Percentiles rank a stretch among this genome's conserved stretches.
These are phyloP conservation scores for Nissolia schottii DNA, from an alignment of 306 rosid genomes.

Conservation along the genomic window DNA sequence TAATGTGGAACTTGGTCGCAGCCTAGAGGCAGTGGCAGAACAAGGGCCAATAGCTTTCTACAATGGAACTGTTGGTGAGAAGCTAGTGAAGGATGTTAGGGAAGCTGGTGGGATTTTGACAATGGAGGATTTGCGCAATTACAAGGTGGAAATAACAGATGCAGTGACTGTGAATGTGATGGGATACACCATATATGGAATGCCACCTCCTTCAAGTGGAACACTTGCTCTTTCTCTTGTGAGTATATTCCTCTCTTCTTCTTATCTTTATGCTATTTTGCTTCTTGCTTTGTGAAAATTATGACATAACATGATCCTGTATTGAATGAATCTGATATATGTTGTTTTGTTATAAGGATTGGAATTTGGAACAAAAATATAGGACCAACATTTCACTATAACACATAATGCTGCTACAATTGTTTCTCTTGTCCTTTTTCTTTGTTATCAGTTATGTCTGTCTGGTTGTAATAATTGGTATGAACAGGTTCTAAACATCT, in stretches of 20 bases:
- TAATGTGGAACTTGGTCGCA: conserved; percentile 64
- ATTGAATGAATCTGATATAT: neutral
- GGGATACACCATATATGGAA: conserved; percentile 77
- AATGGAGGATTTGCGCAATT: conserved; percentile 74
- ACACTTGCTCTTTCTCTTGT: conserved; percentile 76
- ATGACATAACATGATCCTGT: neutral
- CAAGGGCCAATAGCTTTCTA: conserved; percentile 78
- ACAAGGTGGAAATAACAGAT: conserved; percentile 59
- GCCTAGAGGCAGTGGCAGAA: conserved; percentile 62
- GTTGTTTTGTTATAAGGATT: neutral
- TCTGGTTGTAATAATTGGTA: neutral
- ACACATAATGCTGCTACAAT: neutral
- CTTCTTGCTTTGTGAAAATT: neutral
- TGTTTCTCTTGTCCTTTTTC: neutral
- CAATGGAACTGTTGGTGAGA: conserved; percentile 70
- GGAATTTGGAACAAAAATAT: neutral
- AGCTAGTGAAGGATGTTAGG: conserved; percentile 70
- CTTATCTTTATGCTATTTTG: neutral
- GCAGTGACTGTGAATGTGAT: conserved; percentile 50
- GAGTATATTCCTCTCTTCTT: conserved; percentile 18
- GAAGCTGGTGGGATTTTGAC: conserved; percentile 84
- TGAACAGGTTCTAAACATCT: conserved; percentile 67
- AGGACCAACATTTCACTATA: neutral
- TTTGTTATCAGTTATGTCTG: neutral
- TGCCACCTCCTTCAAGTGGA: conserved; percentile 98